Evolutionary conservation across 2,329 filamentous ascomycete species (phyloP), one percentile per base, ranked within the genome.

Genomic region (Cytospora leucostoma): DNA sequence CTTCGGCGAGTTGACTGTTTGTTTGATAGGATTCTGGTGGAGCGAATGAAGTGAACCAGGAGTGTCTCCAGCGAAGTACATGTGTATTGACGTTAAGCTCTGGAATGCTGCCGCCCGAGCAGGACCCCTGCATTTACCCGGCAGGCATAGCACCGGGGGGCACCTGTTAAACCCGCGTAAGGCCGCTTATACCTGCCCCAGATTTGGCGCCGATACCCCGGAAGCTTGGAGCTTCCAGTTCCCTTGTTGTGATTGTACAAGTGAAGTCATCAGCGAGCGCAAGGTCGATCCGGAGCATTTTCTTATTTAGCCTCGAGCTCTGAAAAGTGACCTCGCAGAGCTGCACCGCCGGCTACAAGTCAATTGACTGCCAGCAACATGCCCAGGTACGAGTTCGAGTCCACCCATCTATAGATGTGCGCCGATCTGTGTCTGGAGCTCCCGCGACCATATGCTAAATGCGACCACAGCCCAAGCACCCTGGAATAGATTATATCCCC

Each of bases 351-450:
- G 13, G 40, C 7, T 40, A 19, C 19, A 27, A 51, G 49, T 47
- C 61, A 64, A 56, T 66, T 61, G 57, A 51, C 56, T 35, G n/a
- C 59, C 19, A 59, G 44, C 64, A 66, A 55, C 49, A 66, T 66
- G 64, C 44, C 54, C 15, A 56, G 55, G 64, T 65, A 55, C 37
- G 19, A 32, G 52, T 52, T 19, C 33, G 13, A 27, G 7, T 47
- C 35, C 54, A 44, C 40, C 40, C 19, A 27, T 27, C 27, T 27
- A 27, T 27, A 27, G 27, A 27, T 55, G 17, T 37, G 19, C 2
- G 8, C 27, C 27, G 27, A 27, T 49, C 27, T 44, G 3, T 8
- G 37, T 33, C 21, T 27, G 44, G 15, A 49, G 19, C 27, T 59
- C n/a, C n/a, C 40, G 12, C 19, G 56, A 35, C n/a, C 17, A 12